A percentile compares a stretch with the other conserved stretches of the same genome.
Conservation (phyloP, 805 yeast genomes). For the Candida anglica region DNA sequence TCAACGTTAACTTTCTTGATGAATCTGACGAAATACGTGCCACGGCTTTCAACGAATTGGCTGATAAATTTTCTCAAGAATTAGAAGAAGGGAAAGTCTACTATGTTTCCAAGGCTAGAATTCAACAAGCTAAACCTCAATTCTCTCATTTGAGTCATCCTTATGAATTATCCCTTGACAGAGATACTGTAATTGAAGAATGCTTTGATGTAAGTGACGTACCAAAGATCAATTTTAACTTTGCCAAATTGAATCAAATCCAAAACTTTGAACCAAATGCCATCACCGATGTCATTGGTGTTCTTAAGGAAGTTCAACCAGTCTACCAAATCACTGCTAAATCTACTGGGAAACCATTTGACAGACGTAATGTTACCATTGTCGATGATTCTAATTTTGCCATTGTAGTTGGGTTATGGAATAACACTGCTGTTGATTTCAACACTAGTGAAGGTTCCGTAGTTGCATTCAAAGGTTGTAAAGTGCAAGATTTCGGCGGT, state of each 20-base stretch:
- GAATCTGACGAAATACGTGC: constrained; percentile 96
- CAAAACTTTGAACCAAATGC: constrained; percentile 67
- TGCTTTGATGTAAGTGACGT: constrained; percentile 59
- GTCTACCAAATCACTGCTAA: constrained; percentile 77
- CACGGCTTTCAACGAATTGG: constrained; percentile 87
- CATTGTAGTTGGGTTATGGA: constrained; percentile 85
- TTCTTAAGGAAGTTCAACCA: constrained; percentile 72
- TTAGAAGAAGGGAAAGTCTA: constrained; percentile 89
- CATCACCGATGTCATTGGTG: constrained; percentile 83
- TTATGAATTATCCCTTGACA: constrained; percentile 79
- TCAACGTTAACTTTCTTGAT: constrained; percentile 83
- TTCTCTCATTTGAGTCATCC: constrained; percentile 83
- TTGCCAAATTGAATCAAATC: constrained; percentile 64
- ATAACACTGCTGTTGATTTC: constrained; percentile 78
- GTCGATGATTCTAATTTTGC: constrained; percentile 83
- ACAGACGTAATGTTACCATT: constrained; percentile 81
- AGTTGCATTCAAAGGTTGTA: constrained; percentile 88
- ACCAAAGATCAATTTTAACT: constrained; percentile 76
- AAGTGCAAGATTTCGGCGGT: constrained; percentile 85
- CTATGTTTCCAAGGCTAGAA: constrained; percentile 74
- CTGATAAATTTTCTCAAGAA: constrained; percentile 69
- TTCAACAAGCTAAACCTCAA: constrained; percentile 80
- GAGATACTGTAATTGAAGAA: constrained; percentile 72
- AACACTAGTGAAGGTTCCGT: constrained; percentile 70
- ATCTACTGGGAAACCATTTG: constrained; percentile 84